phyloP scores from a whole-genome alignment of 2,329 filamentous ascomycete species.

The Epichloe glyceriae region DNA sequence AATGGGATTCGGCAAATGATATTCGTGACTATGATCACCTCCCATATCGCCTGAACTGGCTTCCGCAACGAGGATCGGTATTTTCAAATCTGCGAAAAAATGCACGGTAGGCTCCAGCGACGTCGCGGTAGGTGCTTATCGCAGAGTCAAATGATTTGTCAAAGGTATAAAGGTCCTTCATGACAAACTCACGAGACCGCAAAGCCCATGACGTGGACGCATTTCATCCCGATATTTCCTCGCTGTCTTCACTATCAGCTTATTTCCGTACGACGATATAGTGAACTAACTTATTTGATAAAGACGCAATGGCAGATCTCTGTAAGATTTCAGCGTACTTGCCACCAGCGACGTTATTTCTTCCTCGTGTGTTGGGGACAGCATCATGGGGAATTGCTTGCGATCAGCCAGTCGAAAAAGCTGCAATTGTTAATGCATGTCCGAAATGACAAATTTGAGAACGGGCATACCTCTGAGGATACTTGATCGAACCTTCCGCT shows the following conservation, averaged over 20 bases:
- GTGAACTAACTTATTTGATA: constrained; percentile 68
- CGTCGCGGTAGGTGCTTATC: constrained; percentile 64
- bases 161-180: constrained; percentile 98
- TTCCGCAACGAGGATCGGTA: constrained; percentile 74
- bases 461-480: constrained; percentile 49
- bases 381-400: constrained; percentile 58
- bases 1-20: constrained; percentile 65
- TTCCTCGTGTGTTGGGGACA: constrained; percentile 92
- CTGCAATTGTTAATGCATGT: constrained; percentile 30
- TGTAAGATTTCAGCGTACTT: constrained; percentile 64
- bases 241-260: constrained; percentile 30
- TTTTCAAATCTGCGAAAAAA: constrained; percentile 75
- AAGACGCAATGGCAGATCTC: constrained; percentile 69
- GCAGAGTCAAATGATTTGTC: constrained; percentile 57
- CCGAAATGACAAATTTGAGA: background rate
- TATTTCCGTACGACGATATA: no score
- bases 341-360: constrained; percentile 80
- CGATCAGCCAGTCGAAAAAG: constrained; percentile 73
- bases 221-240: constrained; percentile 92
- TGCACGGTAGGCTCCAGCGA: constrained; percentile 58
- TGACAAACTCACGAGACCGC: constrained; percentile 80
- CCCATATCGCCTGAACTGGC: constrained; percentile 97
- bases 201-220: constrained; percentile 80
- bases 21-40: constrained; percentile 85
- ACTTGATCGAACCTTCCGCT: constrained; percentile 69